Conservation (phyloP, 768 basidiomycete genomes). For the Chlorophyllum brunneum region DNA sequence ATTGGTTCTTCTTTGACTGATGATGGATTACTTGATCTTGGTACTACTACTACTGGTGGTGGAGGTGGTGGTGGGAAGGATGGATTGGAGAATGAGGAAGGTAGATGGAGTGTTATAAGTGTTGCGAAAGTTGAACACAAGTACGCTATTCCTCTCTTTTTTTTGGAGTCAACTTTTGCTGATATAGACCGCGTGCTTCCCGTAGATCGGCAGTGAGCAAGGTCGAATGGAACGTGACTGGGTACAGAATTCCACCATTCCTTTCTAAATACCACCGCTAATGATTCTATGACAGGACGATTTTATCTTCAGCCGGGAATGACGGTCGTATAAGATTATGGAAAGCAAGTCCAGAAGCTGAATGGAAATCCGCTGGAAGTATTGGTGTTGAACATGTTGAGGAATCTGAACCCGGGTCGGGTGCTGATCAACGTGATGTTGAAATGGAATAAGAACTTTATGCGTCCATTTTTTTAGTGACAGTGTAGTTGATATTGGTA, state of each 20-base stretch:
- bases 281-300: constrained; percentile 45
- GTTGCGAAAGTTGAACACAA: constrained; percentile 89
- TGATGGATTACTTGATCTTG: not conserved
- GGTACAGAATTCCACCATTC: constrained; percentile 36
- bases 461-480: not conserved
- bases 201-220: constrained; percentile 68
- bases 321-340: constrained; percentile 79
- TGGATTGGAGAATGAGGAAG: constrained; percentile 37
- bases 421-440: constrained; percentile 31
- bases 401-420: constrained; percentile 29
- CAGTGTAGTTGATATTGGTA: not conserved
- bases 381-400: constrained; percentile 76
- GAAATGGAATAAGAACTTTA: constrained; percentile 33
- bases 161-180: not conserved
- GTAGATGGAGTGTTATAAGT: constrained; percentile 67
- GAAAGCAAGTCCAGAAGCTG: constrained; percentile 80
- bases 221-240: constrained; percentile 94
- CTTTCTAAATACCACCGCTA: not conserved
- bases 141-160: constrained; percentile 31
- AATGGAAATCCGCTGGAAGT: constrained; percentile 81
- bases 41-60: no score
- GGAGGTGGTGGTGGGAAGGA: constrained; percentile 33
- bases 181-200: not conserved
- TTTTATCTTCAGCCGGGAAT: constrained; percentile 80
- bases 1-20: not conserved